Conservation (phyloP, 108 stramenopile species). For the Nitzschia inconspicua region DNA sequence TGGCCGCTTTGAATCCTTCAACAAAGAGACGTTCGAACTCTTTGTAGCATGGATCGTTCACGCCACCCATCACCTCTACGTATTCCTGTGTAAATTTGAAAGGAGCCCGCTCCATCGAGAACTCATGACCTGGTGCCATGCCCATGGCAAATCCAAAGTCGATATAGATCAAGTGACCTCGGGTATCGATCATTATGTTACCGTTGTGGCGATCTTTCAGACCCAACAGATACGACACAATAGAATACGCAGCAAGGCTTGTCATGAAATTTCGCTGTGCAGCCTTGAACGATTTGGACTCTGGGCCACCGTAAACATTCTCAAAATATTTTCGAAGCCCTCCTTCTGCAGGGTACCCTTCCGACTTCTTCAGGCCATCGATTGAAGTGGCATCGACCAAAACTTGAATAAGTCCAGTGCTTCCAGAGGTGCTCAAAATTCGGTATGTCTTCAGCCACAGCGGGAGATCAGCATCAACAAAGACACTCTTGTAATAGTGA, state of each 20-base stretch:
- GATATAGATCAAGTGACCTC: slow-evolving; percentile 96
- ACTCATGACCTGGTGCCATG: slow-evolving; percentile 95
- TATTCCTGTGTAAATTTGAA: slow-evolving; percentile 98
- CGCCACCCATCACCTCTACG: slow-evolving; percentile 93
- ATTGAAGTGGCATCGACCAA: slow-evolving; percentile 89
- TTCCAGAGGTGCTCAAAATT: slow-evolving; percentile 91
- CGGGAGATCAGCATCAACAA: slow-evolving; percentile 75
- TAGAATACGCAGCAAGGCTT: slow-evolving; percentile 88
- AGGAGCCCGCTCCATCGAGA: slow-evolving; percentile 94
- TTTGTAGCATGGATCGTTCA: slow-evolving; percentile 56
- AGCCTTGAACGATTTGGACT: slow-evolving; percentile 74
- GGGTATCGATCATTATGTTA: slow-evolving; percentile 97
- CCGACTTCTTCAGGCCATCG: slow-evolving; percentile 94
- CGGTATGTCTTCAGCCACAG: slow-evolving; percentile 96
- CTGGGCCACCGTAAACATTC: slow-evolving; percentile 79
- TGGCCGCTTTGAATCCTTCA: slow-evolving; percentile 75
- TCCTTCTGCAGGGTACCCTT: slow-evolving; percentile 80
- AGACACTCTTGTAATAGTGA: slow-evolving; percentile 94
- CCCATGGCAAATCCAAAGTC: slow-evolving; percentile 99
- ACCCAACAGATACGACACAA: slow-evolving; percentile 91
- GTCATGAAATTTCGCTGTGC: slow-evolving; percentile 89
- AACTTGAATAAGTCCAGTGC: slow-evolving; percentile 93
- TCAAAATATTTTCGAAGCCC: slow-evolving; percentile 88
- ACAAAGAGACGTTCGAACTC: slow-evolving; percentile 84
- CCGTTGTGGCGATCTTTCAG: slow-evolving; percentile 99